Conservation (phyloP, 805 yeast genomes). For the Kuraishia borneana region DNA sequence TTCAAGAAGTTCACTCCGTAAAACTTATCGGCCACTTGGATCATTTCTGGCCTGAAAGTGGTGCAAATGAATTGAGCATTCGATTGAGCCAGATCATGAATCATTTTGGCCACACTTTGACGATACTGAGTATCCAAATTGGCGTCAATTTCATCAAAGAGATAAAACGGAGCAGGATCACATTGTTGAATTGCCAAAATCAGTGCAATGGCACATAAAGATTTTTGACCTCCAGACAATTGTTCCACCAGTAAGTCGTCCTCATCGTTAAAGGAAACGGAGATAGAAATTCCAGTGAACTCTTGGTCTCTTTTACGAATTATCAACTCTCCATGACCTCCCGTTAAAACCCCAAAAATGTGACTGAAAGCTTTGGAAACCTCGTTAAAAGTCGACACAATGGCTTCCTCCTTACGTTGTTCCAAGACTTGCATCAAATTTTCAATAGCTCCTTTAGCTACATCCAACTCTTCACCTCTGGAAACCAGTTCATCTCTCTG, state of each 20-base stretch:
- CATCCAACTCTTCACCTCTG: slow-evolving; percentile 59
- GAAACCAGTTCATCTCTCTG: slow-evolving; percentile 57
- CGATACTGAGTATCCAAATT: slow-evolving; percentile 89
- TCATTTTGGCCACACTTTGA: slow-evolving; percentile 70
- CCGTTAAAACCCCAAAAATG: slow-evolving; percentile 68
- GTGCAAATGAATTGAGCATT: slow-evolving; percentile 92
- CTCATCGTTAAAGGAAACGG: slow-evolving; percentile 83
- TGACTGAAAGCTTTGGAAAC: slow-evolving; percentile 65
- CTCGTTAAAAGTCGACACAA: slow-evolving; percentile 63
- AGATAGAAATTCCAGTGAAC: slow-evolving; percentile 73
- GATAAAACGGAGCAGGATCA: slow-evolving; percentile 94
- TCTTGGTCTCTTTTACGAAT: slow-evolving; percentile 34
- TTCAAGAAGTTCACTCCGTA: slow-evolving; percentile 81
- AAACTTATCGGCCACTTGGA: slow-evolving; percentile 75
- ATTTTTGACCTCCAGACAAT: slow-evolving; percentile 93
- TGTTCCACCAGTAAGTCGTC: slow-evolving; percentile 86
- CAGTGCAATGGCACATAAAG: slow-evolving; percentile 90
- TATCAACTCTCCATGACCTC: slow-evolving; percentile 64
- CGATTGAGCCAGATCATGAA: slow-evolving; percentile 44
- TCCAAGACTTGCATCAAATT: slow-evolving; percentile 59
- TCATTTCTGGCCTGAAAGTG: slow-evolving; percentile 89
- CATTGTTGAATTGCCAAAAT: slow-evolving; percentile 89
- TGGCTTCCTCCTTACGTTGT: slow-evolving; percentile 73
- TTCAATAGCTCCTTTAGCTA: slow-evolving; percentile 63
- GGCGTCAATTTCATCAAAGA: slow-evolving; percentile 96